Evolutionary conservation across 495 filamentous ascomycete genomes (phyloP).

Genomic region (Penicilliopsis zonata): DNA sequence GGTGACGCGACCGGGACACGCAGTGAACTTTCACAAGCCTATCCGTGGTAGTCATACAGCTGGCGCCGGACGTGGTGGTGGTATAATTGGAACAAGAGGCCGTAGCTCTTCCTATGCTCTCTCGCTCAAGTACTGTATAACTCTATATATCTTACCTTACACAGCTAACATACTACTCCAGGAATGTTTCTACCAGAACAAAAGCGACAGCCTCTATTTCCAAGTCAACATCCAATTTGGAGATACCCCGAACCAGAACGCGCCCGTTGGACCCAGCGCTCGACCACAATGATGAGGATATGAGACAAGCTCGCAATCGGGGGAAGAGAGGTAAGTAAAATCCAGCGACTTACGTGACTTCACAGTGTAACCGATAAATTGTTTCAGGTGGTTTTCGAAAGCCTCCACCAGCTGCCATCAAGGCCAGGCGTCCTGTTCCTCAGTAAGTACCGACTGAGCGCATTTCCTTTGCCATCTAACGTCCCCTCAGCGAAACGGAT

Average conservation of each 20-base stretch:
- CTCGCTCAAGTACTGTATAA: too few species aligned
- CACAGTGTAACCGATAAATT: too few species aligned
- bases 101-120: neutral
- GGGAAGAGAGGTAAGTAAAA: neutral
- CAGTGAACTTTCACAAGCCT: neutral
- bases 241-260: neutral
- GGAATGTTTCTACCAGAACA: neutral
- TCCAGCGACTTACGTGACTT: too few species aligned
- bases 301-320: neutral
- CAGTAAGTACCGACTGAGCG: neutral
- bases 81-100: slow-evolving; percentile 8
- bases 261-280: slow-evolving; percentile 13
- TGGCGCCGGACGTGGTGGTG: slow-evolving; percentile 10
- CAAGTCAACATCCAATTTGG: slow-evolving; percentile 1
- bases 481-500: too few species aligned
- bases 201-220: neutral
- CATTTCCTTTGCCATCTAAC: too few species aligned
- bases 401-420: neutral
- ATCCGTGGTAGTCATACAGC: neutral
- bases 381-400: too few species aligned
- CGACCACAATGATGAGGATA: slow-evolving; percentile 1
- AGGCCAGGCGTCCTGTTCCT: slow-evolving; percentile 6
- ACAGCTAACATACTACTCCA: too few species aligned
- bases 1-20: neutral
- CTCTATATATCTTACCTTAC: too few species aligned